These are phyloP conservation scores for Penicillium cosmopolitanum DNA, from an alignment of 495 filamentous ascomycete genomes.

Conservation along the genomic window DNA sequence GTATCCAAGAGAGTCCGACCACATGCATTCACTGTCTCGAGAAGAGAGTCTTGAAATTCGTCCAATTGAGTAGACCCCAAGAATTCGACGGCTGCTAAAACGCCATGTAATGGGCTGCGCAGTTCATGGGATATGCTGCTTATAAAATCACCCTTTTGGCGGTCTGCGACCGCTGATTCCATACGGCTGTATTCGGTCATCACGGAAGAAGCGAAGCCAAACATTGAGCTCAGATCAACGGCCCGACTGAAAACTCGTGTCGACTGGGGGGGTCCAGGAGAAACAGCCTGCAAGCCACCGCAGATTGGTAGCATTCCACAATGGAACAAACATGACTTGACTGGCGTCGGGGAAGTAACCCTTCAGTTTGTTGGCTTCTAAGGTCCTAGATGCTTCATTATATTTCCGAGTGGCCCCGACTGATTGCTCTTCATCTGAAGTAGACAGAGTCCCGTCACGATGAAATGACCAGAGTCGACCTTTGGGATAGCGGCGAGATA, in stretches of 20 bases:
- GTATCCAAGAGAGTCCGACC: slow-evolving; percentile 66
- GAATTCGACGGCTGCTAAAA: slow-evolving; percentile 62
- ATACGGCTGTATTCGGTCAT: slow-evolving; percentile 63
- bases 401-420: not conserved
- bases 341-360: slow-evolving; percentile 31
- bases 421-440: slow-evolving; percentile 28
- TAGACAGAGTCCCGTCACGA: slow-evolving; percentile 30
- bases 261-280: slow-evolving; percentile 46
- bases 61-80: slow-evolving; percentile 55
- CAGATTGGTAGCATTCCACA: slow-evolving; percentile 62
- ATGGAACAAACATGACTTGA: slow-evolving; percentile 51
- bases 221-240: slow-evolving; percentile 37
- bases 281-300: slow-evolving; percentile 66
- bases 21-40: slow-evolving; percentile 60
- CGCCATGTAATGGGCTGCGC: slow-evolving; percentile 65
- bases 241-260: slow-evolving; percentile 26
- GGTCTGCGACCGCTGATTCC: slow-evolving; percentile 43
- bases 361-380: slow-evolving; percentile 16
- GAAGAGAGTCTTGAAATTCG: slow-evolving; percentile 50
- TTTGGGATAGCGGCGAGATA: slow-evolving; percentile 55
- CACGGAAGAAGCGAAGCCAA: slow-evolving; percentile 62
- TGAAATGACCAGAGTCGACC: slow-evolving; percentile 63
- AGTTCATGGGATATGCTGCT: slow-evolving; percentile 70
- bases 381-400: not conserved
- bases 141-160: slow-evolving; percentile 65